Evolutionary conservation across 306 rosid genomes (phyloP), one percentile per base, ranked within the genome.

Genomic region (Rubus idaeus): DNA sequence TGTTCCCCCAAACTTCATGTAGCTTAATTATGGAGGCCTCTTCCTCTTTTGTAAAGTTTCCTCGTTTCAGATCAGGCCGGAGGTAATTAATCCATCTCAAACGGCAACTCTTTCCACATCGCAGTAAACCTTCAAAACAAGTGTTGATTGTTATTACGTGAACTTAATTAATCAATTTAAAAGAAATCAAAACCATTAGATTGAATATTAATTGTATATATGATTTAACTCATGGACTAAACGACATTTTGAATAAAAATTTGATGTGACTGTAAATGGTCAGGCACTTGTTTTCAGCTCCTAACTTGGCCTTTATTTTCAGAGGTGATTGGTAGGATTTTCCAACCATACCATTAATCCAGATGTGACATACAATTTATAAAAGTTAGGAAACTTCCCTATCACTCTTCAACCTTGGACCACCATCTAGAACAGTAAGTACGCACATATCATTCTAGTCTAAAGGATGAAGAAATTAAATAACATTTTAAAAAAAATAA

Each of bases 71-170:
- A 77, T 95, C 98, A 17, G 98, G 98, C 62, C 97, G 87, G 5
- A 95, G 92, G 82, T 95, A 95, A 81, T 95, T 95, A 65, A 95
- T 92, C 98, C 98, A 95, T 87, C 98, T 95, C 81, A 95, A 55
- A 37, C 98, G 97, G 78, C 98, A 95, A 72, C 98, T 95, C 78
- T 95, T 95, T 3, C 98, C 98, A 71, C 98, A 95, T 73, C 98
- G 53, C 35, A 80, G 57, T 66, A 95, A 83, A 50, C 98, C 98
- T 95, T 73, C 14, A 70, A 20, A 62, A 73, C 16, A 56, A 4
- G 18, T 18, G 49, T 44, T 21, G 49, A 40, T 42, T 14, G 42
- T 50, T 46, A 17, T 12, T 63, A 18, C 1, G 1, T 55, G 14
- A 67, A 65, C 17, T 17, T 39, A 42, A 40, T 11, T 17, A 42